Evolutionary conservation across 1,284 basidiomycete species (phyloP), one percentile per base, ranked within the genome.

Genomic region (Phenoliferia sp.): DNA sequence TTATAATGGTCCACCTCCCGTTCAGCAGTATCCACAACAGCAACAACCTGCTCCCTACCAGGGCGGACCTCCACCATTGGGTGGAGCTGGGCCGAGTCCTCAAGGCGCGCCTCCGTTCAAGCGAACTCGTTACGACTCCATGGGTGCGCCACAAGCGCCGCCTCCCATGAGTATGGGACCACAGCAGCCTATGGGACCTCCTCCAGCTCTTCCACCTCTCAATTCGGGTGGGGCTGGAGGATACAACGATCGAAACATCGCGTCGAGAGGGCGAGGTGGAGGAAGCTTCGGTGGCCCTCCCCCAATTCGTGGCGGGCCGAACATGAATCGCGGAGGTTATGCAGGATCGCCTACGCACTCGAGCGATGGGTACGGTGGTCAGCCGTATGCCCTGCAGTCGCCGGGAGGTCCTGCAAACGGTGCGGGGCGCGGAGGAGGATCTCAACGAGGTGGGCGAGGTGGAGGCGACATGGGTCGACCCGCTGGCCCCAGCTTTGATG

Each of bases 31-130:
- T 9, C 61, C 32, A 44, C 58, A 59, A 34, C 55, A 48, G 22
- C 19, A 32, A 17, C 15, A 28, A 35, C 33, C 57, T 35, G 2
- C 59, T 17, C 28, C 57, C 2, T 36, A 44, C 4, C 6, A 12
- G 48, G 39, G 15, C 22, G 36, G 26, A 55, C 64, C 59, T 10
- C 29, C 57, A 2, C 54, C 56, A 16, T 6, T 32, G 55, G 39
- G 15, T 31, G 36, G n/a, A 52, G 39, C 39, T 7, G 12, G 31
- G 28, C 58, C 59, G 12, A 58, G 55, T 2, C 59, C 62, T 2
- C 70, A 67, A 34, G 69, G 71, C 22, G 72, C 72, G 3, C 72
- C 72, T 3, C 72, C 72, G 2, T 71, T 64, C 69, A 73, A 73
- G 61, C 65, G 72, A 12, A 73, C 72, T 26, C 52, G 72, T 9